Evolutionary conservation across 179 eudicot genomes (phyloP).

Genomic region (Patellifolia procumbens): DNA sequence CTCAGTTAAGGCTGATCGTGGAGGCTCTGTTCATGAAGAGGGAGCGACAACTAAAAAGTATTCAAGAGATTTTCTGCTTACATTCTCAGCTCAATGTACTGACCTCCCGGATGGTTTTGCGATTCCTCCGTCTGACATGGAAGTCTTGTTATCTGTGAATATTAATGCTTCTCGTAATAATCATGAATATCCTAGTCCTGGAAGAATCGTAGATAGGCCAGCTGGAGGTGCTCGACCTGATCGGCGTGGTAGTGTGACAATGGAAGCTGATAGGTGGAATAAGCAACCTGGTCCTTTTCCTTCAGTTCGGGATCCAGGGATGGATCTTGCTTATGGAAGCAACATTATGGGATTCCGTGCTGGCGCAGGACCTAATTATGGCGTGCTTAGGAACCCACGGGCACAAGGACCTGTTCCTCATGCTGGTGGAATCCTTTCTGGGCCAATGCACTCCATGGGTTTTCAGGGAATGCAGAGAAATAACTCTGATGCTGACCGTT

Average conservation of each 20-base stretch:
- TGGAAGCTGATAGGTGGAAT: slow-evolving; percentile 72
- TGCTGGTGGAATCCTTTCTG: slow-evolving; percentile 61
- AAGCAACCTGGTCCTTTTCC: slow-evolving; percentile 53
- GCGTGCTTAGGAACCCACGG: slow-evolving; percentile 63
- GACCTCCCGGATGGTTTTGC: slow-evolving; percentile 73
- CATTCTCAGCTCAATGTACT: slow-evolving; percentile 56
- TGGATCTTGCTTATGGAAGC: slow-evolving; percentile 48
- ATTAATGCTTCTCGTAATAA: slow-evolving; percentile 35
- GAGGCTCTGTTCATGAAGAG: slow-evolving; percentile 32
- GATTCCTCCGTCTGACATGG: slow-evolving; percentile 46
- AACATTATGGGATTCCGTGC: slow-evolving; percentile 50
- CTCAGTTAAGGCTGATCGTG: slow-evolving; percentile 31
- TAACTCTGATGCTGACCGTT: slow-evolving; percentile 67
- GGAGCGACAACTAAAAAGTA: slow-evolving; percentile 52
- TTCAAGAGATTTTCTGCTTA: slow-evolving; percentile 82
- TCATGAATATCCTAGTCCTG: slow-evolving; percentile 37
- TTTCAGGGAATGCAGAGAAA: slow-evolving; percentile 54
- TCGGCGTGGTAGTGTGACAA: slow-evolving; percentile 57
- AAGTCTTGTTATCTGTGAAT: slow-evolving; percentile 36
- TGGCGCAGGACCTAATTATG: slow-evolving; percentile 58
- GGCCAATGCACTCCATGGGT: slow-evolving; percentile 56
- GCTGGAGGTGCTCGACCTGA: slow-evolving; percentile 48
- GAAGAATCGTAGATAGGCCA: slow-evolving; percentile 58
- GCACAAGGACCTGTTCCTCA: slow-evolving; percentile 53
- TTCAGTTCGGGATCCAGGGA: slow-evolving; percentile 50